A percentile compares a stretch with the other conserved stretches of the same genome.
phyloP scores from a whole-genome alignment of 2,329 filamentous ascomycete genomes.

The Xylariaceae sp. region DNA sequence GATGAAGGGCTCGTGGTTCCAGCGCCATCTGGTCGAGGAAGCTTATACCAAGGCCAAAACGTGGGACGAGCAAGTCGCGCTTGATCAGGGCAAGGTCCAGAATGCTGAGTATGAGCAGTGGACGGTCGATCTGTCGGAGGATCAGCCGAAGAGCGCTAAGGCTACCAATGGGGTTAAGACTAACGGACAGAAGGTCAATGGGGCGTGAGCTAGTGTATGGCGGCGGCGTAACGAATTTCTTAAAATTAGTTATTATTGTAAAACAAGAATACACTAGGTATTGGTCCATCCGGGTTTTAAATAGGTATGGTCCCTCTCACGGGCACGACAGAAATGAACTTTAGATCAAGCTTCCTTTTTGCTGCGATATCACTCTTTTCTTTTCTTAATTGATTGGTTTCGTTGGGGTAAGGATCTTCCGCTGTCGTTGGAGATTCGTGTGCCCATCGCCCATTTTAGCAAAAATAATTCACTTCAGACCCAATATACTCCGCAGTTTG shows the following conservation, averaged over 20 bases:
- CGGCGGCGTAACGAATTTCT: background rate
- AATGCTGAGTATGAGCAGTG: slow-evolving; percentile 8
- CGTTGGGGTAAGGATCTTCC: background rate
- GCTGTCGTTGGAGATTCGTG: no score
- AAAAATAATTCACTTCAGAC: background rate
- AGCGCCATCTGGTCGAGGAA: slow-evolving; percentile 7
- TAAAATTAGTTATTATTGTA: background rate
- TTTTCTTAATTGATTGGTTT: background rate
- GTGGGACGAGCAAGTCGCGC: slow-evolving; percentile 7
- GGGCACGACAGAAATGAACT: background rate
- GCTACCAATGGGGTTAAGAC: background rate
- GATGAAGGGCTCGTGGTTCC: slow-evolving; percentile 24
- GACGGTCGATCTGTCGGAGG: slow-evolving; percentile 2
- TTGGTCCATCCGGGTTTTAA: background rate
- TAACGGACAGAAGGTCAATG: background rate
- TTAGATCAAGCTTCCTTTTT: background rate
- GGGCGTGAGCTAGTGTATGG: background rate
- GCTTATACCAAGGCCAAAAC: slow-evolving; percentile 21
- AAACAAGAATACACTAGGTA: no score
- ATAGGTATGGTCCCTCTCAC: background rate
- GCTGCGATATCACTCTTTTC: background rate
- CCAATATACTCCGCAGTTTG: no score
- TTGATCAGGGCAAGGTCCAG: slow-evolving; percentile 5
- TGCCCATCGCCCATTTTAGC: background rate
- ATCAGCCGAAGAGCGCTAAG: background rate